Evolutionary conservation across 2,329 filamentous ascomycete genomes (phyloP).

Genomic region (Arthrocladium fulminans): DNA sequence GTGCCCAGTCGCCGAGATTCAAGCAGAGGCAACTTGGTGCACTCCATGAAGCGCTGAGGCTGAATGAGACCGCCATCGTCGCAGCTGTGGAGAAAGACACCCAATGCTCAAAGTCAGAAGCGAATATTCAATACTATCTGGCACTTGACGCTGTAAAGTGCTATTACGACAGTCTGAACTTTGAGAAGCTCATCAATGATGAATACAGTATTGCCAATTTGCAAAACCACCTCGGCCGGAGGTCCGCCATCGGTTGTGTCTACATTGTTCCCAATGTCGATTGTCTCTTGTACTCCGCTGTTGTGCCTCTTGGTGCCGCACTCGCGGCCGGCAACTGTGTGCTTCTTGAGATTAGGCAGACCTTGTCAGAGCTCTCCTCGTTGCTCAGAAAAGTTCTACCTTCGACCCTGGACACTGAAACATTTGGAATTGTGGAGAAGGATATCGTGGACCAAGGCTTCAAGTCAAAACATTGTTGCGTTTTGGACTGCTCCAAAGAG

Average conservation of each 20-base stretch:
- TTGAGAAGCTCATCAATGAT: slow-evolving; percentile 19
- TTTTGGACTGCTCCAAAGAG: slow-evolving; percentile 23
- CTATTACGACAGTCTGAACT: slow-evolving; percentile 21
- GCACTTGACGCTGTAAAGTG: slow-evolving; percentile 25
- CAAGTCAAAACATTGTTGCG: slow-evolving; percentile 9
- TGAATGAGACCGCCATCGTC: slow-evolving; percentile 23
- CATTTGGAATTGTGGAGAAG: slow-evolving; percentile 37
- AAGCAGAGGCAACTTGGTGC: slow-evolving; percentile 33
- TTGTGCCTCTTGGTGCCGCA: slow-evolving; percentile 28
- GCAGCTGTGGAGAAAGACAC: slow-evolving; percentile 28
- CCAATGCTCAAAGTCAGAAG: slow-evolving; percentile 26
- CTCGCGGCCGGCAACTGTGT: slow-evolving; percentile 32
- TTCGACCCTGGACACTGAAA: slow-evolving; percentile 39
- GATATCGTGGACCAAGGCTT: slow-evolving; percentile 24
- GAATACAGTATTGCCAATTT: slow-evolving; percentile 27
- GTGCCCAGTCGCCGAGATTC: slow-evolving; percentile 31
- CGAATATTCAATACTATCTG: slow-evolving; percentile 25
- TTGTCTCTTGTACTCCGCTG: slow-evolving; percentile 27
- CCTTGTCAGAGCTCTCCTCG: slow-evolving; percentile 28
- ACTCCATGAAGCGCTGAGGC: slow-evolving; percentile 28
- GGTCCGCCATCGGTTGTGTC: slow-evolving; percentile 25
- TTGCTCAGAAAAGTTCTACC: slow-evolving; percentile 33
- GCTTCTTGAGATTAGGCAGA: slow-evolving; percentile 30
- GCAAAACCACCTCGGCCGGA: slow-evolving; percentile 21
- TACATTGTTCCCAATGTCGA: slow-evolving; percentile 27